Conservation (phyloP, 257 asterid genomes). For the Datura wrightii region DNA sequence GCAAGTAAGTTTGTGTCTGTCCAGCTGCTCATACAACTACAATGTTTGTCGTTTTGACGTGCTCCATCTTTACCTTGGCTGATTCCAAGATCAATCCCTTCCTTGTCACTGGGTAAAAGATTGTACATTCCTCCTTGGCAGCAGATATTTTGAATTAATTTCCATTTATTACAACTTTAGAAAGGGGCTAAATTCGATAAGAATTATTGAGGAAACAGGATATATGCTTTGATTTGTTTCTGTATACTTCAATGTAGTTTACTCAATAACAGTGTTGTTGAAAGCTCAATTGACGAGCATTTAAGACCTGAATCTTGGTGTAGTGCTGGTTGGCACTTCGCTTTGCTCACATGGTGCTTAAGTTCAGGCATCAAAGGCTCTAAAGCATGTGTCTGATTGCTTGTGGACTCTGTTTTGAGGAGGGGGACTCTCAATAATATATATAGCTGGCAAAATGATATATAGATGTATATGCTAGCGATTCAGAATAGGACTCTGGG, state of each 20-base stretch:
- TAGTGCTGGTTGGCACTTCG: neutral
- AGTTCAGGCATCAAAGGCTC: conserved; percentile 19
- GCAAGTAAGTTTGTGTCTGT: conserved; percentile 55
- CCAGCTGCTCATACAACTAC: conserved; percentile 1
- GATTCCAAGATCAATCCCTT: neutral
- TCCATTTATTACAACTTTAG: neutral
- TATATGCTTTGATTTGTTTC: neutral
- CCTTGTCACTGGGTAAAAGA: neutral
- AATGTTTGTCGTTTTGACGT: neutral
- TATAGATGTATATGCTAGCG: neutral
- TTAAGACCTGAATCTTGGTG: neutral
- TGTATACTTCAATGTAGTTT: neutral
- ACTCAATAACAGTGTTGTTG: neutral
- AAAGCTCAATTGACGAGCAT: neutral
- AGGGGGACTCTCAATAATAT: neutral
- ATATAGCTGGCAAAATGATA: neutral
- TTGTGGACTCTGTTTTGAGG: conserved; percentile 15
- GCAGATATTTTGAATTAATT: neutral
- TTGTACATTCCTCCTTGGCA: neutral
- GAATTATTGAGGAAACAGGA: neutral
- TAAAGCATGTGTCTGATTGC: neutral
- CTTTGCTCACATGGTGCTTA: conserved; percentile 10
- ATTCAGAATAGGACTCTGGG: neutral
- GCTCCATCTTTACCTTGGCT: neutral
- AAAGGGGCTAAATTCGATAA: neutral